Conservation (phyloP, 805 yeast species). For the Torulaspora indica region DNA sequence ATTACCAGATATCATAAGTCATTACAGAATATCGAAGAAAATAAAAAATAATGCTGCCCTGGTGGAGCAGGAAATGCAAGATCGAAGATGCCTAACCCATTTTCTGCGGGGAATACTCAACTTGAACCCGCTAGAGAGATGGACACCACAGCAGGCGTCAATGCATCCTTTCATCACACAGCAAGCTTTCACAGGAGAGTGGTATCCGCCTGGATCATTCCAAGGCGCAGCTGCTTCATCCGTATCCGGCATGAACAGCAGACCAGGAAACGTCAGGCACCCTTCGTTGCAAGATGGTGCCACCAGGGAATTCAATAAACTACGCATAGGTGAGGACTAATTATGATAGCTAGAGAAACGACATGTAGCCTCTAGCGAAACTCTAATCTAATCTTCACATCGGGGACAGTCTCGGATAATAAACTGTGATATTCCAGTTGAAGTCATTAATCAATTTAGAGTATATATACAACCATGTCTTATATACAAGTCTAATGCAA, state of each 20-base stretch:
- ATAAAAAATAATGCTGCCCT: constrained; percentile 34
- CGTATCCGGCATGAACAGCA: constrained; percentile 8
- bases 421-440: constrained; percentile 2
- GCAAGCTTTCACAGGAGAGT: constrained; percentile 47
- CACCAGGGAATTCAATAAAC: constrained; percentile 20
- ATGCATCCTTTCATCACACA: constrained; percentile 85
- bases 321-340: constrained; percentile 20
- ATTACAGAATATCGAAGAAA: constrained; percentile 68
- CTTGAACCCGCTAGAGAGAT: constrained; percentile 86
- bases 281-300: constrained; percentile 21
- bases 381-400: neutral
- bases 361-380: neutral
- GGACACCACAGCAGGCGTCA: constrained; percentile 95
- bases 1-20: constrained; percentile 67
- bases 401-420: neutral
- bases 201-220: constrained; percentile 48
- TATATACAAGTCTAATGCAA: constrained; percentile 16
- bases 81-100: constrained; percentile 67
- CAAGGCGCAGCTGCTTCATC: constrained; percentile 8
- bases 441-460: constrained; percentile 6
- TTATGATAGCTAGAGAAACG: constrained; percentile 1
- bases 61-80: constrained; percentile 66
- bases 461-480: constrained; percentile 5
- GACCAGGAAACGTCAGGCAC: constrained; percentile 11
- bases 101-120: constrained; percentile 73